phyloP scores from a whole-genome alignment of 129 eudicot species.

The Arctium minus region DNA sequence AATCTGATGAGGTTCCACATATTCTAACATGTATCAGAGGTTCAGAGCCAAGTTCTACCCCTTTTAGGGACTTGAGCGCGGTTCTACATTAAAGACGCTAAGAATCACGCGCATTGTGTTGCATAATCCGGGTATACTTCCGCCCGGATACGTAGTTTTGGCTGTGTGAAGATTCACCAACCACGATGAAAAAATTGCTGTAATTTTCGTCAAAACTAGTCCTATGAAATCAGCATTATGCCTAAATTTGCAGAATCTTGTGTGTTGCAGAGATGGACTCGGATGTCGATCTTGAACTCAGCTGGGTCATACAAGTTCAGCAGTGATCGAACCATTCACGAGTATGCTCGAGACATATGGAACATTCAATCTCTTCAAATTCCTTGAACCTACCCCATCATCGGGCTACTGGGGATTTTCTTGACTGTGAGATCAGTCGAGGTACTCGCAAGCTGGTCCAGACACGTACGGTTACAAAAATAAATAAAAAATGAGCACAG shows the following conservation, averaged over 20 bases:
- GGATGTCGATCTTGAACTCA: constrained; percentile 90
- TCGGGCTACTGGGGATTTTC: neutral
- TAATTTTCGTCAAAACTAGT: neutral
- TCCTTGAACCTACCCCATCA: constrained; percentile 24
- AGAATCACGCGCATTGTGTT: neutral
- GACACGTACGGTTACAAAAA: neutral
- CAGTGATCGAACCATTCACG: constrained; percentile 89
- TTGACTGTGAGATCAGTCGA: neutral
- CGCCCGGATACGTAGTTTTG: neutral
- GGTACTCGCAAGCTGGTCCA: neutral
- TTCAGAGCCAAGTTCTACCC: too few relatives aligned
- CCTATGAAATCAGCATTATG: neutral
- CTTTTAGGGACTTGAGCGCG: neutral
- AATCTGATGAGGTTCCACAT: neutral
- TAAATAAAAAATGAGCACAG: neutral
- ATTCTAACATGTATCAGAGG: neutral
- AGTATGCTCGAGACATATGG: constrained; percentile 95
- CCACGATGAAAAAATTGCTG: neutral
- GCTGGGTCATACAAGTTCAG: constrained; percentile 97
- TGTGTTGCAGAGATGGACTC: constrained; percentile 82
- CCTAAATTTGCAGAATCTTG: constrained; percentile 8
- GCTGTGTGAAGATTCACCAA: neutral
- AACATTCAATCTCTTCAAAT: constrained; percentile 59
- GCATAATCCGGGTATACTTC: neutral
- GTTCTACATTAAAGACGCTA: neutral